Base-by-base conservation (phyloP, 257 asterid genomes). In the Solanum clarkiae region DNA sequence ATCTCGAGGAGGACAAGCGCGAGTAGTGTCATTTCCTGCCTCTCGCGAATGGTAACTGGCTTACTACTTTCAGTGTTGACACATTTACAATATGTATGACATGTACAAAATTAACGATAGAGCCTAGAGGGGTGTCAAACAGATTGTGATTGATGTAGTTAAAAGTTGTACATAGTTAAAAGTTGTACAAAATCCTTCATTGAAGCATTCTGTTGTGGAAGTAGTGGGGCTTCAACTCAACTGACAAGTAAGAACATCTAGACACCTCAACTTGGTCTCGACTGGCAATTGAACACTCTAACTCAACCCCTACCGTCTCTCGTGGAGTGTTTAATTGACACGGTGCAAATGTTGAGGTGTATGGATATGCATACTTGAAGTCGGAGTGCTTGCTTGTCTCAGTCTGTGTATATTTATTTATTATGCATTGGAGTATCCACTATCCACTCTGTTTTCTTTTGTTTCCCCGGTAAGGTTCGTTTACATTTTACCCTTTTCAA, bases 1-100 rank as follows among this genome's bases (percentile, higher is more conserved):
- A 89, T 22, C 53, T 65, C 4, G 87, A 88, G 86, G 92, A 86
- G 90, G 90, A 87, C 88, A 89, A 86, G 85, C 74, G 70, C 36
- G 89, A 86, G 63, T 89, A 89, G 87, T 24, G 59, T 80, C 15
- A 80, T 59, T 53, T 11, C 44, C 62, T 15, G 11, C 22, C 15
- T 54, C 59, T 49, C 62, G 8, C 24, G 62, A 49, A 75, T 6
- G 42, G 47, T 32, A 79, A 79, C 8, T 0, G 26, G 47, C 42
- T 53, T 53, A 16, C 29, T 16, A 79, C 42, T 51, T 79, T 53
- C 22, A 15, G 22, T 9, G 0, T 17, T 29, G 16, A 26, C 26
- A 45, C 65, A 26, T 47, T 53, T 26, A 10, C 65, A 16, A 79
- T 17, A 24, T 26, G 65, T 6, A 79, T 75, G 44, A 5, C 83